Evolutionary conservation across 2,329 filamentous ascomycete species (phyloP), one percentile per base, ranked within the genome.

Genomic region (Sarocladiaceae sp.): DNA sequence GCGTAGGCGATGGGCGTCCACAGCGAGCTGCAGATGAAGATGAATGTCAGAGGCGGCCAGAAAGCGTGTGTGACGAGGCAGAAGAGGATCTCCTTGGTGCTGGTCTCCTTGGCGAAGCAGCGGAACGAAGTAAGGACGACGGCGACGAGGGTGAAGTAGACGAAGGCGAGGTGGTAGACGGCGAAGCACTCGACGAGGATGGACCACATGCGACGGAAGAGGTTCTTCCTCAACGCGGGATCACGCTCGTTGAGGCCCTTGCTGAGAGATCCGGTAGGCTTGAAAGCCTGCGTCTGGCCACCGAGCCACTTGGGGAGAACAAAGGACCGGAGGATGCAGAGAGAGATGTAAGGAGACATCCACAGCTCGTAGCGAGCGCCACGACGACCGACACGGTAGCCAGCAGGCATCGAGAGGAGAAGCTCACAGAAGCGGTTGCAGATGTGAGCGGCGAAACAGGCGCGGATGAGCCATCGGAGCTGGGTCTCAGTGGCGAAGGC

Each of bases 271-370:
- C 79, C 79, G 1, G 78, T 79, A 0, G 78, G 71, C 54, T 76
- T 77, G 64, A 82, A 82, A 16, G 73, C 76, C 56, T 76, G 71
- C 0, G 70, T 59, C 54, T 76, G 67, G 16, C 76, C 78, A 13
- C 78, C 79, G 13, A 82, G 70, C 76, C 76, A 80, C 6, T 56
- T 69, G 20, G 77, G 77, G 3, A 81, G 64, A 12, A 80, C 51
- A 53, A 81, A 81, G 2, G 76, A 70, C 3, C 75, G 74, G 43
- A 80, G 59, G 44, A 81, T 70, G 52, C 72, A 75, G 10, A 78
- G 63, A 1, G 75, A 73, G 48, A 79, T 75, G 58, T 79, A 82
- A 0, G 77, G 76, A 6, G 76, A 69, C 76, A 81, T 81, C 76
- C 78, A 82, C 21, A 81, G 63, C 57, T 78, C 73, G 49, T 74